Evolutionary conservation across 1,284 basidiomycete species (phyloP), one percentile per base, ranked within the genome.

Genomic region (Baeospora myosura): DNA sequence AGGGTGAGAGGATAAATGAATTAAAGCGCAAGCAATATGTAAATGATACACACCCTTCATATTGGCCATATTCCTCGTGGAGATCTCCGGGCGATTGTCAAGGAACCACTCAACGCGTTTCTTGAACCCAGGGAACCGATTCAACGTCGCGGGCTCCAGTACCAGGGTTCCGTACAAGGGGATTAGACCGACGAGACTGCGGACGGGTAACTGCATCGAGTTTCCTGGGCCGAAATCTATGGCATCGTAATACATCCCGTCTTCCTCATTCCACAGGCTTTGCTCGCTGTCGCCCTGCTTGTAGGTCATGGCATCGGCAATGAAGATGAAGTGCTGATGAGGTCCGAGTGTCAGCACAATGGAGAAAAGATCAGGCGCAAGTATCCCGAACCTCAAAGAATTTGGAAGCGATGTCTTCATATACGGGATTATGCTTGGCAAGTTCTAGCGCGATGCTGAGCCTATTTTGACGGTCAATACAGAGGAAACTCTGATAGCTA

Each of bases 391-490:
- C 86, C 79, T 89, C 91, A 48, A 95, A 94, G 63, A 95, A 95
- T 61, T 98, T 98, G 47, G 92, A 96, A n/a, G 95, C 95, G 50
- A 98, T 98, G 61, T 98, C 95, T 66, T 98, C 95, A 60, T 98
- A 98, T 1, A 92, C 91, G 2, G 85, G 72, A 60, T 98, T 98
- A 64, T 98, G 93, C 68, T 98, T 97, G 40, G 95, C 95, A 26
- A 98, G 72, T 64, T 98, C 95, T 38, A 98, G 77, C 0, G 95
- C 93, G 63, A 98, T 98, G 63, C 88, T 95, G 59, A 98, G 68
- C 88, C 88, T 91, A 45, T 43, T 22, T 32, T 17, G 44, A 37
- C 32, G 30, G 31, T 34, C 6, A 23, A 48, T 41, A 44, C 38
- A 25, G 16, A 34, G 43, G 26, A 8, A 23, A 39, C 34, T 30